A percentile compares a stretch with the other conserved stretches of the same genome.
These are phyloP conservation scores for Brassica juncea DNA, from an alignment of 345 rosid genomes.

Conservation along the genomic window DNA sequence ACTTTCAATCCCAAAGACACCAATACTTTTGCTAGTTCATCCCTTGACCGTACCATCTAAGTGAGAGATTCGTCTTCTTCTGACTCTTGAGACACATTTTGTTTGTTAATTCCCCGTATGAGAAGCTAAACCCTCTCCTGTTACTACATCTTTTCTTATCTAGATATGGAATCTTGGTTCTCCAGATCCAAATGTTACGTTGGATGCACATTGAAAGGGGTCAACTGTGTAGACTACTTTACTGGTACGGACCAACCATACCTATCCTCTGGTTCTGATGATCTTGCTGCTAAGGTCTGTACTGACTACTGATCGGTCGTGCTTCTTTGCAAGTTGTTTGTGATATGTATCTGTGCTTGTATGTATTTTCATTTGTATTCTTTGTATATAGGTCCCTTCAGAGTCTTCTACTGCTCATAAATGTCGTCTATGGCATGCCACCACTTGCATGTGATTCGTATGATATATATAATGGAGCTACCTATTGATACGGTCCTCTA, in stretches of 20 bases:
- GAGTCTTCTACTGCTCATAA: conserved; percentile 29
- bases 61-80: conserved; percentile 37
- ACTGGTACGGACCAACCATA: conserved; percentile 69
- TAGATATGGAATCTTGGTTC: conserved; percentile 93
- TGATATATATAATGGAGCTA: conserved; percentile 14
- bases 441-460: conserved; percentile 64
- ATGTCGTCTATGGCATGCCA: conserved; percentile 73
- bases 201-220: conserved; percentile 87
- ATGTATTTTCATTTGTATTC: conserved; percentile 8
- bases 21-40: conserved; percentile 77
- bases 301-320: conserved; percentile 12
- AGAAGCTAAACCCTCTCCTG: conserved; percentile 4
- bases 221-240: conserved; percentile 81
- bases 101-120: neutral
- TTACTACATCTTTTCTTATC: conserved; percentile 24
- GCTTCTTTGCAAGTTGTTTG: conserved; percentile 23
- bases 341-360: conserved; percentile 9
- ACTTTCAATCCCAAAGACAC: conserved; percentile 79
- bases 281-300: conserved; percentile 83
- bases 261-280: conserved; percentile 85
- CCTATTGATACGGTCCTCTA: neutral
- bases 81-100: neutral
- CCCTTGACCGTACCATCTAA: conserved; percentile 77
- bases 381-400: conserved; percentile 8
- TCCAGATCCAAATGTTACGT: conserved; percentile 66